Percentiles rank a stretch among this genome's conserved stretches.
Evolutionary conservation across 768 basidiomycete genomes (phyloP).

Genomic region (Lactifluus hygrophoroides): DNA sequence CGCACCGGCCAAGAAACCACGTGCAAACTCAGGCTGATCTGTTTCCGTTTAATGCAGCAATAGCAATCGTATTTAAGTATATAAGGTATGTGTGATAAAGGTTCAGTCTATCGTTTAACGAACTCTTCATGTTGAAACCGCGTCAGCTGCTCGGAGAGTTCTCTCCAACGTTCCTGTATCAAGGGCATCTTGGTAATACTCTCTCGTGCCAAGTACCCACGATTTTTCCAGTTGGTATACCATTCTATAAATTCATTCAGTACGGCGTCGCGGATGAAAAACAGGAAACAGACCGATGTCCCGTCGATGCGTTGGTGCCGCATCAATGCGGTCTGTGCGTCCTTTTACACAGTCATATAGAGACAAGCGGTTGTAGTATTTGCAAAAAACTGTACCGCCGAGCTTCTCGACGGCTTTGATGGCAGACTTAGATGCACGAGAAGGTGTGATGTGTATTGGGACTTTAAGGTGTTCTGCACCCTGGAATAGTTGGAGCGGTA

Average conservation of each 20-base stretch:
- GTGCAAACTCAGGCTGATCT: neutral
- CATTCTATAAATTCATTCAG: conserved; percentile 43
- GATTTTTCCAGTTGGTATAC: conserved; percentile 65
- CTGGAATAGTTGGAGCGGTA: conserved; percentile 29
- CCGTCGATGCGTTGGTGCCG: conserved; percentile 76
- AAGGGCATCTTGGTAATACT: conserved; percentile 53
- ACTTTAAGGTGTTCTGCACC: conserved; percentile 57
- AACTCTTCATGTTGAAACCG: conserved; percentile 37
- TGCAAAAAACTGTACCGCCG: conserved; percentile 81
- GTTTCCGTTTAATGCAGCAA: too few species aligned
- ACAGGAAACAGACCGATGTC: conserved; percentile 60
- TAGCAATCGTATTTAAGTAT: too few species aligned
- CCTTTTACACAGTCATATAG: conserved; percentile 73
- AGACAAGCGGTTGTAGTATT: conserved; percentile 84
- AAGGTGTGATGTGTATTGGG: conserved; percentile 72
- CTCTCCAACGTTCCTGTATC: conserved; percentile 62
- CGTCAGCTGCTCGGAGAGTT: conserved; percentile 52
- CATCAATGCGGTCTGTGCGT: conserved; percentile 57
- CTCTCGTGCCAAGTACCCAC: conserved; percentile 62
- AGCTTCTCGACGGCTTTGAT: conserved; percentile 73
- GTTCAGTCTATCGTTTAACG: conserved; percentile 25
- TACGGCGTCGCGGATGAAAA: neutral
- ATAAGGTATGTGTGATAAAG: too few species aligned
- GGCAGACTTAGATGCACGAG: conserved; percentile 80
- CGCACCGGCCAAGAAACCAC: neutral